Evolutionary conservation across 352 stramenopile genomes (phyloP).

Genomic region (Saprolegnia diclina): DNA sequence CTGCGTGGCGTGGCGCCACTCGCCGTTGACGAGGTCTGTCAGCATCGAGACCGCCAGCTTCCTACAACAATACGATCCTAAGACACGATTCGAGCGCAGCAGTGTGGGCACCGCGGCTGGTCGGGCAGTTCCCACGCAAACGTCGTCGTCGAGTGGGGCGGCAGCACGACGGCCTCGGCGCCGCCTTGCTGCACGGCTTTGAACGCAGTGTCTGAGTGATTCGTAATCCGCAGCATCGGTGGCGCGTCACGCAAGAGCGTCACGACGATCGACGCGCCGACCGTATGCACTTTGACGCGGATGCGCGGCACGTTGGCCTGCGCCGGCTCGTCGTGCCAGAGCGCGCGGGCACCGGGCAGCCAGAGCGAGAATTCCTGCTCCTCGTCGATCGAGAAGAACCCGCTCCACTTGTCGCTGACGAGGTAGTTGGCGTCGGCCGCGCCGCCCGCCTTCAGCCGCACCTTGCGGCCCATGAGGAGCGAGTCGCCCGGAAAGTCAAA

Average conservation of each 20-base stretch:
- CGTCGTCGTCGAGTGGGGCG: conserved; percentile 60
- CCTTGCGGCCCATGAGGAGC: background rate
- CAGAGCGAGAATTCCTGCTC: conserved; percentile 83
- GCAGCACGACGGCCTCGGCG: conserved; percentile 57
- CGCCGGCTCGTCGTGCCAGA: background rate
- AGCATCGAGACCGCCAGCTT: conserved; percentile 45
- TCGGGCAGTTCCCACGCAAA: conserved; percentile 81
- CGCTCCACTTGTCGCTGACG: conserved; percentile 69
- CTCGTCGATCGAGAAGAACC: conserved; percentile 69
- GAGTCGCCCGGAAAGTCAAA: conserved; percentile 11
- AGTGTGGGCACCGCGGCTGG: conserved; percentile 46
- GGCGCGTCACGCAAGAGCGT: conserved; percentile 70
- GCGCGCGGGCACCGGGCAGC: conserved; percentile 51
- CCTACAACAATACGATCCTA: conserved; percentile 32
- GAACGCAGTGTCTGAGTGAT: conserved; percentile 70
- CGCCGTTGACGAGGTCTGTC: background rate
- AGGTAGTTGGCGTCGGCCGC: conserved; percentile 30
- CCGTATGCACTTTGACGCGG: conserved; percentile 66
- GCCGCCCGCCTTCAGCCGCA: conserved; percentile 10
- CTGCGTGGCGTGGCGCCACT: background rate
- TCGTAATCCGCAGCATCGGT: conserved; percentile 81
- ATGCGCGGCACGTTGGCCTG: conserved; percentile 52
- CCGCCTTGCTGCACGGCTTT: conserved; percentile 63
- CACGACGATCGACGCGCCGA: conserved; percentile 75
- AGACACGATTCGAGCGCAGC: background rate